Base-by-base conservation (phyloP, 805 yeast species). In the Lipomyces spencermartinsiae region DNA sequence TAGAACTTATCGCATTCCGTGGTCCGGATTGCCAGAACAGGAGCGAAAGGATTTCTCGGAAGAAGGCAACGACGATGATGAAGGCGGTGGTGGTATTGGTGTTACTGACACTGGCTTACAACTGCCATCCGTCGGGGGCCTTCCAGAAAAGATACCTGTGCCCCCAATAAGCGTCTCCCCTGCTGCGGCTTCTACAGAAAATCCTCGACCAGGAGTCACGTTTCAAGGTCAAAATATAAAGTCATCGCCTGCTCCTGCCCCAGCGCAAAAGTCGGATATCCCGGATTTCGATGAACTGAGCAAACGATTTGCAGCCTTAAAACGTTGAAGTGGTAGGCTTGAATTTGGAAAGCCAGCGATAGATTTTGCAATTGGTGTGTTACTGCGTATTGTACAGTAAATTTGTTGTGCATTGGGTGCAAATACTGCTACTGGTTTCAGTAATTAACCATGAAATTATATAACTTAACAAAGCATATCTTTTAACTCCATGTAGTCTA, bases 271-370 rank as follows among this genome's bases (percentile, higher is more conserved):
- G 49, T 62, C 55, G 25, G 60, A 53, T 9, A 39, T 59, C 4
- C 65, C 71, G 2, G 92, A 89, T 64, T 78, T 90, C 60, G 93
- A 89, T 73, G 89, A 85, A 5, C 78, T 91, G 63, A 85, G 85
- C 74, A 89, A 87, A 66, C 80, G 97, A 63, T 90, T 91, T 78
- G 94, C 89, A n/a, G 93, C 93, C 1, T 80, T 93, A 70, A 90
- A 69, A 55, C 73, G 74, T 39, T 64, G 54, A 64, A 25, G 43
- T n/a, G 10, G 39, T 31, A 25, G 31, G 12, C 4, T 1, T 53
- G n/a, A 31, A 4, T 53, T 16, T 16, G 37, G 43, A n/a, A 55
- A 4, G n/a, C 10, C 33, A 19, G 56, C 14, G 56, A 3, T 53
- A 10, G 33, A 29, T 22, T 53, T 29, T 8, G 33, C 8, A n/a